These are phyloP conservation scores for Xenoacremonium recifei DNA, from an alignment of 2,329 filamentous ascomycete genomes.

Conservation along the genomic window DNA sequence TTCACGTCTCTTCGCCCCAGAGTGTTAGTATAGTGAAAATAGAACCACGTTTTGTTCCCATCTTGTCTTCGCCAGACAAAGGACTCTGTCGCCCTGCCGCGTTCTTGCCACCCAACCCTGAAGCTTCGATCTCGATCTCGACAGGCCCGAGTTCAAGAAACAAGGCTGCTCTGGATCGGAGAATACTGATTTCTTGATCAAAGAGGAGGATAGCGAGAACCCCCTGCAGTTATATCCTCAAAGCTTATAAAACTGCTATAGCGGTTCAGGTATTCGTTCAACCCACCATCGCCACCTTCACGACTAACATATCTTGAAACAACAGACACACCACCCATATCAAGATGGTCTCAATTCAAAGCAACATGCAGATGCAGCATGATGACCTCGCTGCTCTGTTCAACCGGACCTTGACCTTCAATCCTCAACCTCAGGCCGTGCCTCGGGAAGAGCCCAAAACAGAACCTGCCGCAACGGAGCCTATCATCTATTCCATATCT, in stretches of 20 bases:
- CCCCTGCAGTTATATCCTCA: too few species aligned
- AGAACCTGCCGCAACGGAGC: conserved; percentile 25
- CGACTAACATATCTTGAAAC: conserved; percentile 11
- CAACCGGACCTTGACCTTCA: conserved; percentile 69
- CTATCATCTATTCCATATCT: conserved; percentile 70
- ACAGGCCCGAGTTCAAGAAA: conserved; percentile 6
- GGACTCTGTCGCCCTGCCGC: conserved; percentile 15
- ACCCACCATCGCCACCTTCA: background rate
- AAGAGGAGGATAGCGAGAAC: conserved; percentile 2
- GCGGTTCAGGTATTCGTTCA: too few species aligned
- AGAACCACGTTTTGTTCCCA: conserved; percentile 18
- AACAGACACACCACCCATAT: conserved; percentile 14
- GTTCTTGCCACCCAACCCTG: conserved; percentile 16
- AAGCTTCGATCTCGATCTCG: conserved; percentile 8
- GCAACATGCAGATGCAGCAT: conserved; percentile 59
- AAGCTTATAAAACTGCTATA: too few species aligned
- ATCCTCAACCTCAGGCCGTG: conserved; percentile 34
- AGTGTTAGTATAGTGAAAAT: conserved; percentile 27
- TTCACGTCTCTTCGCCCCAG: conserved; percentile 4
- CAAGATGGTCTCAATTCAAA: conserved; percentile 39
- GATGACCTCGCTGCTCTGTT: conserved; percentile 84
- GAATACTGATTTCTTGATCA: conserved; percentile 1
- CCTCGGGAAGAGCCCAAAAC: conserved; percentile 29
- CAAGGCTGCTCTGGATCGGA: conserved; percentile 3
- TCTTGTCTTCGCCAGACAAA: background rate